A percentile compares a stretch with the other conserved stretches of the same genome.
These are phyloP conservation scores for Saturnispora serradocipensis DNA, from an alignment of 805 yeast species.

Conservation along the genomic window DNA sequence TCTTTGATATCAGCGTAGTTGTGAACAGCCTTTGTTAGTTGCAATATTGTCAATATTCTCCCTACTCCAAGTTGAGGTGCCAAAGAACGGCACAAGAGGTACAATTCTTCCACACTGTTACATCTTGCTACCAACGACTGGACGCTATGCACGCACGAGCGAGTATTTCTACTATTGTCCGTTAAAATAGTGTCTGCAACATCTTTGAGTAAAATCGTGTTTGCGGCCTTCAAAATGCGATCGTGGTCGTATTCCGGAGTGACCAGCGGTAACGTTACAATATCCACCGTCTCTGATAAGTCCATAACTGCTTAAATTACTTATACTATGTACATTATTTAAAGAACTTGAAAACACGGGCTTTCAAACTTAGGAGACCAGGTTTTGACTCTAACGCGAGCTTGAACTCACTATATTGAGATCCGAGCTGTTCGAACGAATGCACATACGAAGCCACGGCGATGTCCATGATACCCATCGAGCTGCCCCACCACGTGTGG, in stretches of 20 bases:
- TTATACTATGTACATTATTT: not conserved
- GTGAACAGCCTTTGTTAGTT: constrained; percentile 4
- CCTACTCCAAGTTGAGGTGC: constrained; percentile 3
- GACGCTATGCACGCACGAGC: not conserved
- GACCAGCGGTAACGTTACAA: constrained; percentile 1
- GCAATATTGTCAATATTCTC: not conserved
- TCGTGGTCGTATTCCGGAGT: not conserved
- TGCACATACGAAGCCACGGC: not conserved
- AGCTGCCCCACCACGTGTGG: constrained; percentile 1
- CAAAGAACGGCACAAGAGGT: not conserved
- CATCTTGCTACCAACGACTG: not conserved
- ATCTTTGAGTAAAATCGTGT: not conserved
- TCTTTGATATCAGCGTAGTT: not conserved
- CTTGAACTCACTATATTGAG: not conserved
- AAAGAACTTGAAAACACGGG: constrained; percentile 2
- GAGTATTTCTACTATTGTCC: not conserved
- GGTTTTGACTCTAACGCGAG: constrained; percentile 1
- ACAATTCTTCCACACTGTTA: not conserved
- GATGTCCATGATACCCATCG: not conserved
- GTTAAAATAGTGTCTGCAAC: not conserved
- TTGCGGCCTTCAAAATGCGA: not conserved
- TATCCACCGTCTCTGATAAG: not conserved
- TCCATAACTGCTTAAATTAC: not conserved
- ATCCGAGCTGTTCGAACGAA: not conserved
- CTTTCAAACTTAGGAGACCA: not conserved